A percentile compares a stretch with the other conserved stretches of the same genome.
Evolutionary conservation across 371 early-diverging fungal species (phyloP).

Genomic region (Entomophthora muscae): DNA sequence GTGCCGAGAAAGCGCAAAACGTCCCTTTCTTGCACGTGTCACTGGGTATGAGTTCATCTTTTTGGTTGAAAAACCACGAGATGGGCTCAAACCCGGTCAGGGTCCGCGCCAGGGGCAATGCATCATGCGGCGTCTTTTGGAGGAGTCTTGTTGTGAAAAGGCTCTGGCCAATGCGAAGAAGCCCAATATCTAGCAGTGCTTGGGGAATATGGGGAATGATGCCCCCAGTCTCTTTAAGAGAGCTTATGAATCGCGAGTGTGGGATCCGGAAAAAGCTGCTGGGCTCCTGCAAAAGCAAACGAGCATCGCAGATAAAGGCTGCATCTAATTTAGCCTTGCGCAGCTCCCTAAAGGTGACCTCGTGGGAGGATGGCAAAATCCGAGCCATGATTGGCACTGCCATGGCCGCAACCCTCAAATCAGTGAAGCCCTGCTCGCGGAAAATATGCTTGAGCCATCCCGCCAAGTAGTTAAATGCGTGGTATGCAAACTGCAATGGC

Average conservation of each 20-base stretch:
- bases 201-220: conserved; percentile 22
- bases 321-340: conserved; percentile 42
- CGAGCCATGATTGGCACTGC: conserved; percentile 33
- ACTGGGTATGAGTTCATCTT: background rate
- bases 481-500: conserved; percentile 26
- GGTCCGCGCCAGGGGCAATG: background rate
- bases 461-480: conserved; percentile 39
- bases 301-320: conserved; percentile 28
- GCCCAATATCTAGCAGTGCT: conserved; percentile 30
- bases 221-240: conserved; percentile 6
- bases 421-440: conserved; percentile 23
- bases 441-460: conserved; percentile 40
- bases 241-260: conserved; percentile 14
- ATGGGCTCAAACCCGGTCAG: conserved; percentile 2
- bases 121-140: conserved; percentile 8
- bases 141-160: conserved; percentile 37
- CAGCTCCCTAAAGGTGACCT: conserved; percentile 33
- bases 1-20: conserved; percentile 15
- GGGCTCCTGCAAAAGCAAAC: conserved; percentile 42
- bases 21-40: background rate
- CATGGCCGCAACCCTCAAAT: conserved; percentile 21
- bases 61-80: background rate
- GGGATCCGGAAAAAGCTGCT: conserved; percentile 23
- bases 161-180: conserved; percentile 35
- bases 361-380: conserved; percentile 32